phyloP scores from a whole-genome alignment of 257 asterid species.

The Ajuga chamaepitys region DNA sequence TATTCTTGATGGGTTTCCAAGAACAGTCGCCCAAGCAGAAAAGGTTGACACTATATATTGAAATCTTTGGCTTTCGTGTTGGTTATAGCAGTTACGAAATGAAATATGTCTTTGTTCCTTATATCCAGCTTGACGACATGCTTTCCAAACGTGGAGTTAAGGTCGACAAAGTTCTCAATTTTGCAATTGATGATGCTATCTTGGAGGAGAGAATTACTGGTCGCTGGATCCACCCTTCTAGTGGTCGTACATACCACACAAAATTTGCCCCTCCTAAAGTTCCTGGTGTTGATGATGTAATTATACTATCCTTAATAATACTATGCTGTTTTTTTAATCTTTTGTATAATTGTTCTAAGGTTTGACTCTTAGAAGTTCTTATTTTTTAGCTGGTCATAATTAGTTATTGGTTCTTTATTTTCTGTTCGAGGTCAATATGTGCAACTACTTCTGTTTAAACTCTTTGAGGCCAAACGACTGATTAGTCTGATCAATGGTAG shows the following conservation, averaged over 20 bases:
- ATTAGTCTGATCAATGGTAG: constrained; percentile 22
- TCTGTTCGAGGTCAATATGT: not conserved
- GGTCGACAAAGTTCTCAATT: constrained; percentile 87
- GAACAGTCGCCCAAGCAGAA: constrained; percentile 88
- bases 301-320: not conserved
- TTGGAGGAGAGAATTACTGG: constrained; percentile 95
- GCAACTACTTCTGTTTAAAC: no score
- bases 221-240: constrained; percentile 96
- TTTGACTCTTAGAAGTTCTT: not conserved
- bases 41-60: constrained; percentile 45
- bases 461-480: constrained; percentile 4
- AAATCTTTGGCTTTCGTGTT: not conserved
- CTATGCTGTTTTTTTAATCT: not conserved
- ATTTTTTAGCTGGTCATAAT: not conserved
- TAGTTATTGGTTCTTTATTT: not conserved
- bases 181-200: constrained; percentile 91
- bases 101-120: not conserved
- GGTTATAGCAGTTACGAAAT: not conserved
- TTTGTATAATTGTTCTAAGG: not conserved
- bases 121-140: constrained; percentile 87
- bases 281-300: constrained; percentile 83
- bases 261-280: constrained; percentile 83
- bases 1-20: constrained; percentile 97
- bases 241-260: constrained; percentile 83
- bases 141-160: constrained; percentile 69